Evolutionary conservation across 2,329 filamentous ascomycete species (phyloP).

Genomic region (Alternaria longipes): DNA sequence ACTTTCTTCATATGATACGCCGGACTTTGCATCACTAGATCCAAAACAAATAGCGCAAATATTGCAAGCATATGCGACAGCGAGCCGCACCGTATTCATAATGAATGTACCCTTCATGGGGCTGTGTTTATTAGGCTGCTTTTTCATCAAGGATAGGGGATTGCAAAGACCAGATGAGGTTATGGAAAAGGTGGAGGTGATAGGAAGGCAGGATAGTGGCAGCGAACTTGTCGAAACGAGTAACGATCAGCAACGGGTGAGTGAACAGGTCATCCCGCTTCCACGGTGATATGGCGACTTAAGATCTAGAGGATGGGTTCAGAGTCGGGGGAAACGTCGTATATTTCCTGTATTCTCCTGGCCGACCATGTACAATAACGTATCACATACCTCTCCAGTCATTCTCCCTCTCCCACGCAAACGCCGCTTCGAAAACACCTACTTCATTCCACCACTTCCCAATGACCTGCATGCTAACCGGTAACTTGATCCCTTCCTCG

Average conservation of each 20-base stretch:
- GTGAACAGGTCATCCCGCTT: not conserved
- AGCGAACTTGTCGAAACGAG: not conserved
- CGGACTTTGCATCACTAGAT: constrained; percentile 20
- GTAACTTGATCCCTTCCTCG: constrained; percentile 48
- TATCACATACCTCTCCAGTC: constrained; percentile 54
- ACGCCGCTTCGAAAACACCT: constrained; percentile 55
- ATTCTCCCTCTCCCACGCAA: constrained; percentile 59
- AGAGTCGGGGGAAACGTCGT: not conserved
- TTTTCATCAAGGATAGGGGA: constrained; percentile 61
- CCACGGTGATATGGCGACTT: not conserved
- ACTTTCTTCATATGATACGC: constrained; percentile 20
- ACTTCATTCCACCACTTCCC: constrained; percentile 63
- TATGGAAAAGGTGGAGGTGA: not conserved
- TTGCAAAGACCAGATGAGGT: constrained; percentile 48
- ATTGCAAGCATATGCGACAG: constrained; percentile 62
- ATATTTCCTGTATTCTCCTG: not conserved
- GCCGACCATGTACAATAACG: too few relatives aligned
- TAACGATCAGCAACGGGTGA: not conserved
- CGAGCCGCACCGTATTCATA: constrained; percentile 65
- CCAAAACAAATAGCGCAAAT: constrained; percentile 46
- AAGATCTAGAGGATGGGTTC: not conserved
- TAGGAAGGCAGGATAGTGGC: not conserved
- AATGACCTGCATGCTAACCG: constrained; percentile 66
- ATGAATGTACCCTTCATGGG: constrained; percentile 65
- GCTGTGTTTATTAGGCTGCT: constrained; percentile 59